Conservation (phyloP, 495 filamentous ascomycete genomes). For the Patellaria atrata region DNA sequence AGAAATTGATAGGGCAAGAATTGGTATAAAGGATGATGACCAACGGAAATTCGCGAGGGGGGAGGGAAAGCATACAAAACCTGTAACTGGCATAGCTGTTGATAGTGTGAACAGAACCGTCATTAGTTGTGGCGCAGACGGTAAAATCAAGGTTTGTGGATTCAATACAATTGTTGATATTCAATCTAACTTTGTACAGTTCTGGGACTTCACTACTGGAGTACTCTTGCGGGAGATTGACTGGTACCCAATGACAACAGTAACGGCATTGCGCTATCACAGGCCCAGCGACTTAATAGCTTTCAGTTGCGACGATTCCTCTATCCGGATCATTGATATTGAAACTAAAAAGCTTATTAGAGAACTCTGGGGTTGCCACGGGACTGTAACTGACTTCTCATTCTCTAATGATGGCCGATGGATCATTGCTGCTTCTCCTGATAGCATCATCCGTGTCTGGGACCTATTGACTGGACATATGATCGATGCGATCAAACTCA, state of each 20-base stretch:
- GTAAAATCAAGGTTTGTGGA: constrained; percentile 55
- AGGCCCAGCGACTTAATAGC: constrained; percentile 74
- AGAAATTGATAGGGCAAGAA: constrained; percentile 34
- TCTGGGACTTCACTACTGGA: constrained; percentile 85
- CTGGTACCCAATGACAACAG: constrained; percentile 65
- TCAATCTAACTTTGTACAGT: constrained; percentile 27
- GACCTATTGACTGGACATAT: constrained; percentile 91
- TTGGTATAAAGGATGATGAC: constrained; percentile 5
- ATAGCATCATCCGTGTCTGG: constrained; percentile 76
- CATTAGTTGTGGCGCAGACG: constrained; percentile 76
- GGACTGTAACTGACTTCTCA: constrained; percentile 26
- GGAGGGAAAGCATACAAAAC: constrained; percentile 55
- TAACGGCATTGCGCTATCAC: constrained; percentile 66
- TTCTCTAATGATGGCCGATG: constrained; percentile 91
- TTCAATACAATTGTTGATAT: background rate
- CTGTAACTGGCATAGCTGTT: constrained; percentile 72
- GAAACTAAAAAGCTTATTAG: constrained; percentile 80
- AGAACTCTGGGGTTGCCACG: constrained; percentile 67
- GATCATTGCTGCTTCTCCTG: constrained; percentile 79
- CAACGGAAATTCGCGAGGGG: constrained; percentile 26
- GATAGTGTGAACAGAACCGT: constrained; percentile 72
- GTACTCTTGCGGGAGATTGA: constrained; percentile 65
- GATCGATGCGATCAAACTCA: constrained; percentile 71
- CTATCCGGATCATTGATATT: constrained; percentile 76
- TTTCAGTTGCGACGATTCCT: constrained; percentile 76